Conservation (phyloP, 345 rosid genomes). For the Corchorus olitorius region DNA sequence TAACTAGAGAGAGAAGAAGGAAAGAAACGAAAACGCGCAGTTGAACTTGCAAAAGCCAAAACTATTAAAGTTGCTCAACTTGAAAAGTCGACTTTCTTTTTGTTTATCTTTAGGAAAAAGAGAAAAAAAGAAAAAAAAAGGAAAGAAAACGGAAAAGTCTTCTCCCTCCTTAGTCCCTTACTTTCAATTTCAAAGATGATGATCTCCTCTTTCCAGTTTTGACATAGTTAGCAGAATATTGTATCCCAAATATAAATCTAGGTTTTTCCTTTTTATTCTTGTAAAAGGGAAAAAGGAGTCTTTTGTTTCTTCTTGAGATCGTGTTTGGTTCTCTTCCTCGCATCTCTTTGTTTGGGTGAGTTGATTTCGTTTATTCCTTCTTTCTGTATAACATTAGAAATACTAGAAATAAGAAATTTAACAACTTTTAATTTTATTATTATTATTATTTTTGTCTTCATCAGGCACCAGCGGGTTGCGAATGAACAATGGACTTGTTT, state of each 20-base stretch:
- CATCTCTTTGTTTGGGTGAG: not conserved
- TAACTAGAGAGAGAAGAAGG: no score
- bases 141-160: not conserved
- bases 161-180: not conserved
- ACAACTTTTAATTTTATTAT: no score
- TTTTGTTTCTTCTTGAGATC: not conserved
- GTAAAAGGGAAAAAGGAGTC: not conserved
- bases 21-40: not conserved
- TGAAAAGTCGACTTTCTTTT: not conserved
- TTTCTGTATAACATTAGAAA: no score
- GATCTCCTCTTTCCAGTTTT: not conserved
- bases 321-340: not conserved
- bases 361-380: no score
- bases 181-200: not conserved
- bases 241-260: not conserved
- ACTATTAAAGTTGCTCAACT: not conserved
- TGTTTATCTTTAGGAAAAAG: no score
- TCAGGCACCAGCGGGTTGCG: no score
- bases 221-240: no score
- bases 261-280: not conserved
- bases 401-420: no score
- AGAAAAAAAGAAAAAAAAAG: no score
- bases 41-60: no score
- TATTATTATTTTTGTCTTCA: no score
- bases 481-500: no score